Evolutionary conservation across 2,329 filamentous ascomycete species (phyloP).

Genomic region (Dryadomyces quercivorus): DNA sequence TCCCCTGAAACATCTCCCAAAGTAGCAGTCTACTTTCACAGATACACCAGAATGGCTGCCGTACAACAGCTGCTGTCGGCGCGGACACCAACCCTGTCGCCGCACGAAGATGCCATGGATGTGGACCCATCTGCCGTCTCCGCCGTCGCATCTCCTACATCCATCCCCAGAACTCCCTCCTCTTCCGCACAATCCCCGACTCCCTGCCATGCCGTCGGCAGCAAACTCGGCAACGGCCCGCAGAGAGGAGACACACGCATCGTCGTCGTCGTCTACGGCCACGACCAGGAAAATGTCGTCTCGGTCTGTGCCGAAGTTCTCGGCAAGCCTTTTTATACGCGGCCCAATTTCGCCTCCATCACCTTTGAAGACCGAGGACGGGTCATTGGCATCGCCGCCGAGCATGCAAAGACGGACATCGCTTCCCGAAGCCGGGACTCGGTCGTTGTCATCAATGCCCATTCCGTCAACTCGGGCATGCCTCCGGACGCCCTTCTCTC

Average conservation of each 20-base stretch:
- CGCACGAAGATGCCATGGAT: conserved; percentile 21
- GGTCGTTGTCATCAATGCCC: conserved; percentile 61
- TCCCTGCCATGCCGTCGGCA: conserved; percentile 19
- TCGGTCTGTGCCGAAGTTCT: conserved; percentile 66
- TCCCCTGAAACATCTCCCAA: neutral
- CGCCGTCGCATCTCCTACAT: neutral
- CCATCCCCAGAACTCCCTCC: neutral
- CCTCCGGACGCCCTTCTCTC: conserved; percentile 56
- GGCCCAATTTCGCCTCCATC: conserved; percentile 41
- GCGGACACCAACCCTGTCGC: conserved; percentile 1
- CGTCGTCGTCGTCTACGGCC: conserved; percentile 56
- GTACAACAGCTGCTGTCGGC: conserved; percentile 16
- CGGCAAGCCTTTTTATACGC: conserved; percentile 57
- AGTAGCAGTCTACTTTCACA: neutral
- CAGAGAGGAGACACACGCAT: conserved; percentile 43
- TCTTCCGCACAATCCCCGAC: conserved; percentile 7
- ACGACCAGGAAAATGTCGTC: conserved; percentile 62
- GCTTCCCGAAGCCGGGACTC: conserved; percentile 43
- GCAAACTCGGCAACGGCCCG: conserved; percentile 32
- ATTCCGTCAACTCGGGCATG: conserved; percentile 61
- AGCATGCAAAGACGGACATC: conserved; percentile 44
- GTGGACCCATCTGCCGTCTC: conserved; percentile 15
- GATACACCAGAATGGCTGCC: conserved; percentile 10
- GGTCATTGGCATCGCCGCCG: conserved; percentile 55
- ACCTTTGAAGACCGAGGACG: conserved; percentile 42